Evolutionary conservation across 2,329 filamentous ascomycete genomes (phyloP).

Genomic region (Phyllosticta capitalensis): DNA sequence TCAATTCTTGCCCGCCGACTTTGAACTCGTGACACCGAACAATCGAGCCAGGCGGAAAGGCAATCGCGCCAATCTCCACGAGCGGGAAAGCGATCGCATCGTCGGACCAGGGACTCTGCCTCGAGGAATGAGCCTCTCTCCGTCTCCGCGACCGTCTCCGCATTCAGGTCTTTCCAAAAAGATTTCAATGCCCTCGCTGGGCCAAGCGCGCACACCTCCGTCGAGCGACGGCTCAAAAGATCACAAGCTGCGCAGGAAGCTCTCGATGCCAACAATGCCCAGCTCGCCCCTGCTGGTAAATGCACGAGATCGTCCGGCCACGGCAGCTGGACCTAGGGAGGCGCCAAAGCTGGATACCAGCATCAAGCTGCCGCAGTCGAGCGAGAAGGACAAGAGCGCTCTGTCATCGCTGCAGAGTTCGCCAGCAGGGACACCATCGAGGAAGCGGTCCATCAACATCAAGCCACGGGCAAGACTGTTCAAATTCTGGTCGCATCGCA

Average conservation of each 20-base stretch:
- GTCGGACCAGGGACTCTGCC: constrained; percentile 5
- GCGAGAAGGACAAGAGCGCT: not conserved
- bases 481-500: constrained; percentile 24
- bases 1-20: constrained; percentile 40
- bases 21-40: constrained; percentile 26
- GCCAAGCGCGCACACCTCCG: not conserved
- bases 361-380: not conserved
- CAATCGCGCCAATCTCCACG: constrained; percentile 2
- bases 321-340: not conserved
- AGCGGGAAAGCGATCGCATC: not conserved
- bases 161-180: constrained; percentile 1
- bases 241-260: not conserved
- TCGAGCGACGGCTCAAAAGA: not conserved
- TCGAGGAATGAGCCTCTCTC: constrained; percentile 5
- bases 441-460: not conserved
- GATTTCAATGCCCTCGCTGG: constrained; percentile 6
- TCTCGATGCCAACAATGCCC: not conserved
- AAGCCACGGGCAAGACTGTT: constrained; percentile 28
- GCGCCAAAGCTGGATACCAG: not conserved
- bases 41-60: not conserved
- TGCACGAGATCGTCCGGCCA: not conserved
- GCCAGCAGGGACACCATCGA: not conserved
- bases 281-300: not conserved
- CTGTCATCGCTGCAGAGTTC: not conserved
- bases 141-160: constrained; percentile 1